These are phyloP conservation scores for Ramaria sp. DNA, from an alignment of 768 basidiomycete genomes.

Conservation along the genomic window DNA sequence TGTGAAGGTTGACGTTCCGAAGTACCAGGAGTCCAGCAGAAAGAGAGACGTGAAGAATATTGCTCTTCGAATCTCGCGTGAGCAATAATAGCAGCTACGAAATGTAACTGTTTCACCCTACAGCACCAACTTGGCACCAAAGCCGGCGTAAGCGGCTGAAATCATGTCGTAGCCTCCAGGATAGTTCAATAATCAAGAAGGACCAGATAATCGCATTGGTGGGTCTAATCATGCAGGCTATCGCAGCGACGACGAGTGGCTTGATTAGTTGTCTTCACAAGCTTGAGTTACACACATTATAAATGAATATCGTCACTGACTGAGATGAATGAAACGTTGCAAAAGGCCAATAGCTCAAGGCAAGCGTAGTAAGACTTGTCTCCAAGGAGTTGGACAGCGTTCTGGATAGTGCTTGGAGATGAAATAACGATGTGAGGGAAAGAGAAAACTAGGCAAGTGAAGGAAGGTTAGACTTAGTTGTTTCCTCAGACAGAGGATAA, in stretches of 20 bases:
- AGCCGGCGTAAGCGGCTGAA: slow-evolving; percentile 21
- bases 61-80: slow-evolving; percentile 9
- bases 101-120: slow-evolving; percentile 33
- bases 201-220: slow-evolving; percentile 85
- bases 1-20: slow-evolving; percentile 56
- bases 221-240: slow-evolving; percentile 77
- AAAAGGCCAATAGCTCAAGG: slow-evolving; percentile 71
- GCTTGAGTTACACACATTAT: neutral
- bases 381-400: slow-evolving; percentile 92
- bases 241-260: slow-evolving; percentile 50
- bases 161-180: slow-evolving; percentile 37
- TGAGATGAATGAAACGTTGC: neutral
- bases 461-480: neutral
- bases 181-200: slow-evolving; percentile 48
- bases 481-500: too few species aligned
- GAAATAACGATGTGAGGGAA: slow-evolving; percentile 80
- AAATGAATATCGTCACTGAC: neutral
- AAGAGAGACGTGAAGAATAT: slow-evolving; percentile 23
- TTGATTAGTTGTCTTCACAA: slow-evolving; percentile 18
- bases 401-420: slow-evolving; percentile 73
- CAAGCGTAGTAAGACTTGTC: slow-evolving; percentile 71
- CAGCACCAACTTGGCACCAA: slow-evolving; percentile 26
- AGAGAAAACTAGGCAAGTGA: slow-evolving; percentile 48
- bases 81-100: slow-evolving; percentile 9
- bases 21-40: slow-evolving; percentile 60